Conservation (phyloP, 1,284 basidiomycete genomes). For the Coniophora puteana region DNA sequence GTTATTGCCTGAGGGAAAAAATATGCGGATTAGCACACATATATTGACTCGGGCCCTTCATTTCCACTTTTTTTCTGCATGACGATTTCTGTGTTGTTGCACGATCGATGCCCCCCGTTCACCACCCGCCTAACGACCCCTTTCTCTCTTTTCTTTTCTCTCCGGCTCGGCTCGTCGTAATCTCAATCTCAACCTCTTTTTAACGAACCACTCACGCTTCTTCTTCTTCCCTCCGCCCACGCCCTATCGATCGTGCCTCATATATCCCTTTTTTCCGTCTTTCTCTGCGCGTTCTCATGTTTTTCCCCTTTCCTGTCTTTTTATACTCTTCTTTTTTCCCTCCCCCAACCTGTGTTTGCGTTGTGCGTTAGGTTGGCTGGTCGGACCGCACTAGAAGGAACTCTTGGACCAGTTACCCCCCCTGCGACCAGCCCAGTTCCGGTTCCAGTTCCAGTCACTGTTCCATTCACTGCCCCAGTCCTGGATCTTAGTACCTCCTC, state of each 20-base stretch:
- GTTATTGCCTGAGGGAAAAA: no score
- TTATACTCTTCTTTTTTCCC: constrained; percentile 10
- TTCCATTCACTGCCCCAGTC: no score
- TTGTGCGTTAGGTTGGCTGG: constrained; percentile 13
- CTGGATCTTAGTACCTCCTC: no score
- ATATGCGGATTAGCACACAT: no score
- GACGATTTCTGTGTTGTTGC: constrained; percentile 18
- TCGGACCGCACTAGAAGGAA: constrained; percentile 12
- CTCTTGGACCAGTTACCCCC: no score
- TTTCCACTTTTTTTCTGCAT: constrained; percentile 67
- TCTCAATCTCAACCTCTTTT: background rate
- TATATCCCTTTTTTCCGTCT: constrained; percentile 30
- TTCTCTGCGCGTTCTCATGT: constrained; percentile 21
- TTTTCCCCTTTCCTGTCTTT: constrained; percentile 21
- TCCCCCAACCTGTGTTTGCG: constrained; percentile 9
- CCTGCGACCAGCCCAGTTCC: no score
- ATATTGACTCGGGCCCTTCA: no score
- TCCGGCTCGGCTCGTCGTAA: no score
- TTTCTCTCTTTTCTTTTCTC: no score
- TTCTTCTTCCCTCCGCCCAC: constrained; percentile 13
- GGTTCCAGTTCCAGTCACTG: no score
- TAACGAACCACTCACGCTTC: constrained; percentile 12
- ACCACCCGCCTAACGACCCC: constrained; percentile 33
- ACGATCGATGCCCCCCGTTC: constrained; percentile 28
- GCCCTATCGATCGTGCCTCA: constrained; percentile 33